A percentile compares a stretch with the other conserved stretches of the same genome.
Conservation (phyloP, 148 eudicot species). For the Rhododendron ovatum region DNA sequence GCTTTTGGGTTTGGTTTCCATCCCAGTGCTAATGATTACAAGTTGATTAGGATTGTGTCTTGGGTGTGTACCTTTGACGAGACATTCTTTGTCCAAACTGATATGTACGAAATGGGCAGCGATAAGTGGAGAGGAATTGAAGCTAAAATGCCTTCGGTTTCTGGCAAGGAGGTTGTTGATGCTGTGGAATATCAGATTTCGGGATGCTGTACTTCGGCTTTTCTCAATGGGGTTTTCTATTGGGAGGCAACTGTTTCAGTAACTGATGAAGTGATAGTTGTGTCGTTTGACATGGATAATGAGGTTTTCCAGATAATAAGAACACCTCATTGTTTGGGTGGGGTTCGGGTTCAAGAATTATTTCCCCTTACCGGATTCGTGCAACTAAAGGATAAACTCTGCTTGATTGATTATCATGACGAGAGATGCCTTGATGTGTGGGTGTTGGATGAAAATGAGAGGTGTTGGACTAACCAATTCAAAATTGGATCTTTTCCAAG, state of each 20-base stretch:
- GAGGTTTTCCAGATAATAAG: not conserved
- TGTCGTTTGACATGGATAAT: not conserved
- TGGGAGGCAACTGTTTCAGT: too few relatives aligned
- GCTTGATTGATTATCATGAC: not conserved
- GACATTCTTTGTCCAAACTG: not conserved
- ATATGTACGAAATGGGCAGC: not conserved
- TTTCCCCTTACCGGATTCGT: too few relatives aligned
- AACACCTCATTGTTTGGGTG: not conserved
- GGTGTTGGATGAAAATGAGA: not conserved
- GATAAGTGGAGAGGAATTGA: not conserved
- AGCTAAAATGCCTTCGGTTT: too few relatives aligned
- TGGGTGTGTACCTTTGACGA: too few relatives aligned
- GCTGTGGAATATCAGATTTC: not conserved
- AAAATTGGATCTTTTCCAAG: too few relatives aligned
- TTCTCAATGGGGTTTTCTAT: too few relatives aligned
- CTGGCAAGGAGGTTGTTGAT: not conserved
- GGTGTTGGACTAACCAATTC: not conserved
- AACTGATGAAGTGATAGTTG: not conserved
- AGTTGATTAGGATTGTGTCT: not conserved
- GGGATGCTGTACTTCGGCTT: not conserved
- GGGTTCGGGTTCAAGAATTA: too few relatives aligned
- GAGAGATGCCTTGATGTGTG: not conserved
- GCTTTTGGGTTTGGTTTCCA: too few relatives aligned
- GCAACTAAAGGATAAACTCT: not conserved
- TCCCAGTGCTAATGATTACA: too few relatives aligned